Percentiles rank a stretch among this genome's conserved stretches.
These are phyloP conservation scores for Oryza glumipatula DNA, from an alignment of 176 grass and related monocot genomes.

Conservation along the genomic window DNA sequence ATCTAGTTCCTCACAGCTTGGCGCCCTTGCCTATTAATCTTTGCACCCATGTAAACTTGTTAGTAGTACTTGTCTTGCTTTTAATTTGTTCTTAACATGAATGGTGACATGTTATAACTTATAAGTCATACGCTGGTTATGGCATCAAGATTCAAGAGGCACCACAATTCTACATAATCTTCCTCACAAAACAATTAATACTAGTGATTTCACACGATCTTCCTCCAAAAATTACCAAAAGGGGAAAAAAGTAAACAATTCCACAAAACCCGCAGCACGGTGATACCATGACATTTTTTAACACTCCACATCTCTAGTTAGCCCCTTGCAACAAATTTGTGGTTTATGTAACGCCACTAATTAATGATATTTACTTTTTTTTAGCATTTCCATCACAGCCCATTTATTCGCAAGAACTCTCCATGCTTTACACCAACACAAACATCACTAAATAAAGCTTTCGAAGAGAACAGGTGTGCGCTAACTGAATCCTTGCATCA, in stretches of 20 bases:
- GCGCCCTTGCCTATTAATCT: neutral
- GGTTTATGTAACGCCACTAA: neutral
- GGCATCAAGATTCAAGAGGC: neutral
- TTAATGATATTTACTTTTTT: neutral
- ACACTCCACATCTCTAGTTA: neutral
- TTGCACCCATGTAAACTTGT: neutral
- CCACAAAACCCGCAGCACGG: neutral
- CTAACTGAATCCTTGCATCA: neutral
- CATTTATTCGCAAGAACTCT: neutral
- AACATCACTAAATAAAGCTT: neutral
- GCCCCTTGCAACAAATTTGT: neutral
- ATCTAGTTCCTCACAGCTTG: neutral
- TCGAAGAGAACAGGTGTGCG: neutral
- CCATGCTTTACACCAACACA: neutral
- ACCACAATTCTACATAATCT: neutral
- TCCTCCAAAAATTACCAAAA: neutral
- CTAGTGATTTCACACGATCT: too few relatives aligned
- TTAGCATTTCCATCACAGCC: neutral
- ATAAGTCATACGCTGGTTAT: neutral
- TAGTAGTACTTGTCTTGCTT: neutral
- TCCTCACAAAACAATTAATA: neutral
- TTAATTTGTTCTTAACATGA: neutral
- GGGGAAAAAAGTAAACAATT: neutral
- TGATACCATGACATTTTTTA: neutral
- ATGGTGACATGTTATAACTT: neutral